Conservation (phyloP, 306 rosid genomes). For the Coriaria nepalensis region DNA sequence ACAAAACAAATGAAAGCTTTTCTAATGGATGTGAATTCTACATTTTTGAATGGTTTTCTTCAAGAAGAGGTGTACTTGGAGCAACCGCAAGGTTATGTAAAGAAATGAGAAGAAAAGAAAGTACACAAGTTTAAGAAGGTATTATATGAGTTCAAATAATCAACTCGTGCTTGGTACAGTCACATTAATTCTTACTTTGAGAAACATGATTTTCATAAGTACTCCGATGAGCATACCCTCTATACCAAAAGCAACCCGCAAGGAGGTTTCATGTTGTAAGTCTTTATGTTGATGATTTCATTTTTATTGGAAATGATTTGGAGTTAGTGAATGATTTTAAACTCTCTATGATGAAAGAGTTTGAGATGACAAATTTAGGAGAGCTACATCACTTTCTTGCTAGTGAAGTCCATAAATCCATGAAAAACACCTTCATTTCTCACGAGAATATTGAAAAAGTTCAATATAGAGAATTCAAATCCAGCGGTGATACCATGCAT, state of each 20-base stretch:
- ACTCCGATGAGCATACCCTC: not conserved
- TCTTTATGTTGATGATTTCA: too few relatives aligned
- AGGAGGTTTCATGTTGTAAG: not conserved
- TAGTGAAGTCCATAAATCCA: slow-evolving; percentile 3
- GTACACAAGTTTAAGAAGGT: too few relatives aligned
- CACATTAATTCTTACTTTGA: slow-evolving; percentile 1
- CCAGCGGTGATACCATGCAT: not conserved
- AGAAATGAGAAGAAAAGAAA: too few relatives aligned
- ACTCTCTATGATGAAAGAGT: not conserved
- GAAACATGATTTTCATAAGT: slow-evolving; percentile 6
- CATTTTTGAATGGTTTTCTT: too few relatives aligned
- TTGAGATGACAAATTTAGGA: slow-evolving; percentile 3
- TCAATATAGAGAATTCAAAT: not conserved
- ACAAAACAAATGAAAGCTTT: too few relatives aligned
- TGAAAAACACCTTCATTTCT: not conserved
- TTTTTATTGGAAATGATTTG: too few relatives aligned
- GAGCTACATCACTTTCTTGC: slow-evolving; percentile 6
- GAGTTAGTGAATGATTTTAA: not conserved
- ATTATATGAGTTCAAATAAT: too few relatives aligned
- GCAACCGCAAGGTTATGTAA: too few relatives aligned
- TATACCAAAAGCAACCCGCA: not conserved
- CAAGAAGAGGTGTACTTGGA: too few relatives aligned
- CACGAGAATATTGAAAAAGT: not conserved
- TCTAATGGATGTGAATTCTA: too few relatives aligned
- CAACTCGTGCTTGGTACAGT: too few relatives aligned